phyloP scores from a whole-genome alignment of 2,329 filamentous ascomycete species.

The Phyllosticta citrichinensis region DNA sequence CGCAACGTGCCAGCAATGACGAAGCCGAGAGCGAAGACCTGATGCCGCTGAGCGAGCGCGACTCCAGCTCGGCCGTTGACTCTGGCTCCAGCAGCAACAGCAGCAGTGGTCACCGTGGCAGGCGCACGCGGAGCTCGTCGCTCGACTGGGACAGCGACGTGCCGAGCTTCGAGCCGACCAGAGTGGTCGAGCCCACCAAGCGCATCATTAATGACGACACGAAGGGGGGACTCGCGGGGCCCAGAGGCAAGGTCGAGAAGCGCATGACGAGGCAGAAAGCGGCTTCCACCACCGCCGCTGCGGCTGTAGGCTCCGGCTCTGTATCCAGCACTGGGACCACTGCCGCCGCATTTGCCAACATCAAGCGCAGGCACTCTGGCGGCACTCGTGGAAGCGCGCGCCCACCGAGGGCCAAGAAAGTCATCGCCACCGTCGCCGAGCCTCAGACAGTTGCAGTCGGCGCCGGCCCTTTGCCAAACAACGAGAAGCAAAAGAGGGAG shows the following conservation, averaged over 20 bases:
- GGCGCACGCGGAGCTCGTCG: background rate
- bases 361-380: background rate
- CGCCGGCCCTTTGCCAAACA: background rate
- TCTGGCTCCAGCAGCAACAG: background rate
- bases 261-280: background rate
- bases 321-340: background rate
- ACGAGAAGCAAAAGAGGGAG: background rate
- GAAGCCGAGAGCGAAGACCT: background rate
- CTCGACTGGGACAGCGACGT: background rate
- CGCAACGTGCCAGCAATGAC: background rate
- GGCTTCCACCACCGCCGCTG: background rate
- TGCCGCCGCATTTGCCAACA: too few relatives aligned
- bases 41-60: background rate
- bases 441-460: background rate
- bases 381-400: background rate
- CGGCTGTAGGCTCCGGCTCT: background rate
- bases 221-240: background rate
- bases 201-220: background rate
- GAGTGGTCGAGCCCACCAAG: background rate
- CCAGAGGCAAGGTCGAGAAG: background rate
- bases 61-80: background rate
- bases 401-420: background rate
- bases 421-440: background rate
- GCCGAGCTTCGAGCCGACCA: background rate
- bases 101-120: background rate